phyloP scores from a whole-genome alignment of 176 grass and related monocot species.

The Oryza meridionalis region DNA sequence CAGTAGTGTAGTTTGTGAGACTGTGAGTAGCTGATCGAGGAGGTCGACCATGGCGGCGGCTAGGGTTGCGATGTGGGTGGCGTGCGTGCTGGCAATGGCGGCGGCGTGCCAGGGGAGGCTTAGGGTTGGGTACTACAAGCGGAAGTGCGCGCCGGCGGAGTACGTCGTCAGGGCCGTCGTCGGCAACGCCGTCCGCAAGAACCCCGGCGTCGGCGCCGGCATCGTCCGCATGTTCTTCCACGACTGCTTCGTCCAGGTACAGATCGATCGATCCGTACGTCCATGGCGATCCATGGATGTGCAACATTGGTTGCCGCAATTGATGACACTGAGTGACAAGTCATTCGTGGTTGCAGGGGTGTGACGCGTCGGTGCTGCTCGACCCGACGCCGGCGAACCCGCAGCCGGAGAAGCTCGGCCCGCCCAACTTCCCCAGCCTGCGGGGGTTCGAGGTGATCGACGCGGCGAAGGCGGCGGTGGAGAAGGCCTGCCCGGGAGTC shows the following conservation, averaged over 20 bases:
- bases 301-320: neutral
- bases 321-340: neutral
- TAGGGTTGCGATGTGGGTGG: constrained; percentile 20
- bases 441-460: constrained; percentile 74
- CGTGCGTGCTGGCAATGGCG: constrained; percentile 17
- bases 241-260: constrained; percentile 71
- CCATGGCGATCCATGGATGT: neutral
- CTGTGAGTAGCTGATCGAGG: neutral
- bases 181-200: neutral
- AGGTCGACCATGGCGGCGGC: neutral
- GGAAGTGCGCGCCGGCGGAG: constrained; percentile 50
- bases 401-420: constrained; percentile 48
- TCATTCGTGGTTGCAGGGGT: constrained; percentile 45
- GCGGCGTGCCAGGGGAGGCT: constrained; percentile 28
- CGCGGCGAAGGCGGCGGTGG: constrained; percentile 42
- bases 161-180: constrained; percentile 31
- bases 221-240: constrained; percentile 69
- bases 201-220: constrained; percentile 56
- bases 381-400: constrained; percentile 28
- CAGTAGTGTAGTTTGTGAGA: too few species aligned
- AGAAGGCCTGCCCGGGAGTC: constrained; percentile 23
- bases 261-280: too few species aligned
- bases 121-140: constrained; percentile 37
- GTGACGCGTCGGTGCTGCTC: constrained; percentile 69
- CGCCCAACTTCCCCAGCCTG: constrained; percentile 52